These are phyloP conservation scores for Imleria badia DNA, from an alignment of 768 basidiomycete species.

Conservation along the genomic window DNA sequence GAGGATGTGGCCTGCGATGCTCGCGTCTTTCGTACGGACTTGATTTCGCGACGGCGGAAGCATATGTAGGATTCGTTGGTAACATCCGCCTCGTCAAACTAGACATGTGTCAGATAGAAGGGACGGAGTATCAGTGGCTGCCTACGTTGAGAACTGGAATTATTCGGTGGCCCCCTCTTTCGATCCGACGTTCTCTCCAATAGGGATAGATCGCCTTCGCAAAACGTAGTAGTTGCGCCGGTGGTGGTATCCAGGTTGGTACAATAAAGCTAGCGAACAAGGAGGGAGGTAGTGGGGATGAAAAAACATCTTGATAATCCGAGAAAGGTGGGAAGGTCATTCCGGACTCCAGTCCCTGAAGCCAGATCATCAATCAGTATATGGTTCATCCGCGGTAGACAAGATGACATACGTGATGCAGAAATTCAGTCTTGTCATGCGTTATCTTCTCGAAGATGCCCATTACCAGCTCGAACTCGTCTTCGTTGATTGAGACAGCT, in stretches of 20 bases:
- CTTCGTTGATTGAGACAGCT: slow-evolving; percentile 74
- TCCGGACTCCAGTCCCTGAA: slow-evolving; percentile 63
- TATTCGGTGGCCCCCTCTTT: slow-evolving; percentile 79
- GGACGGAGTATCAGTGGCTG: neutral
- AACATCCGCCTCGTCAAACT: slow-evolving; percentile 90
- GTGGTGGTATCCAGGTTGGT: slow-evolving; percentile 68
- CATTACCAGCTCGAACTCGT: slow-evolving; percentile 95
- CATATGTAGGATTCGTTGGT: slow-evolving; percentile 94
- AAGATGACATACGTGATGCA: slow-evolving; percentile 73
- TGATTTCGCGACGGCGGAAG: slow-evolving; percentile 93
- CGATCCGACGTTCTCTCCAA: slow-evolving; percentile 84
- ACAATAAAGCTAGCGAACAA: slow-evolving; percentile 68
- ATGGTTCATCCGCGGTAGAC: neutral
- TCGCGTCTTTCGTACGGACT: slow-evolving; percentile 91
- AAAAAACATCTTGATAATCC: slow-evolving; percentile 70
- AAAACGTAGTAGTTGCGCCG: slow-evolving; percentile 60
- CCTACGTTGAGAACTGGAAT: slow-evolving; percentile 87
- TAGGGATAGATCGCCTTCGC: slow-evolving; percentile 80
- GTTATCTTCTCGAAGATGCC: slow-evolving; percentile 90
- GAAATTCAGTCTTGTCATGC: slow-evolving; percentile 84
- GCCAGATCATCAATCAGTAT: neutral
- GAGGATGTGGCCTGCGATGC: slow-evolving; percentile 87
- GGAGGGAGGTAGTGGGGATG: slow-evolving; percentile 53
- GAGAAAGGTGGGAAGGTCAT: slow-evolving; percentile 71
- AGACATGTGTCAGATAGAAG: neutral